Conservation (phyloP, 2,329 filamentous ascomycete genomes). For the Hymenoscyphus repandus region DNA sequence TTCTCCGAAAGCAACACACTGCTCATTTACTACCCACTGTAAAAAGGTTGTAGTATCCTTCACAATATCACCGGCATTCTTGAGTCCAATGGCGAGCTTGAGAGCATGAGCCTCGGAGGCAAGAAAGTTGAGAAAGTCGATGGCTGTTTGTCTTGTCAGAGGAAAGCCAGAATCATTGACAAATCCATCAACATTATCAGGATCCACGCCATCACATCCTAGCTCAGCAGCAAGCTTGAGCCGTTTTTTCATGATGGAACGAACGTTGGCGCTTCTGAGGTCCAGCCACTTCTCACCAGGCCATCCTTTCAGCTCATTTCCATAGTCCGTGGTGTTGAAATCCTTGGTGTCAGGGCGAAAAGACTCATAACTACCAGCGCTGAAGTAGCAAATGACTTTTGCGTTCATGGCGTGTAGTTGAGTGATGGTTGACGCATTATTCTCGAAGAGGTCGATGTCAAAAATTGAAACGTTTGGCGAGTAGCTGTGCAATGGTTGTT, state of each 20-base stretch:
- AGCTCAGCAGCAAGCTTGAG: constrained; percentile 55
- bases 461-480: constrained; percentile 26
- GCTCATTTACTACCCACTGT: constrained; percentile 65
- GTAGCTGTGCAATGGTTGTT: not conserved
- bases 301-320: constrained; percentile 56
- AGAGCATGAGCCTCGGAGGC: constrained; percentile 41
- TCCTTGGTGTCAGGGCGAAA: constrained; percentile 49
- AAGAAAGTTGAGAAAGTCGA: constrained; percentile 1
- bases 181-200: constrained; percentile 65
- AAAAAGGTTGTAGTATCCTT: constrained; percentile 41
- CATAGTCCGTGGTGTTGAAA: constrained; percentile 51
- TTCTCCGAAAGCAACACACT: constrained; percentile 57
- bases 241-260: constrained; percentile 55
- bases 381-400: constrained; percentile 70
- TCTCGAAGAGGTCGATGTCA: constrained; percentile 40
- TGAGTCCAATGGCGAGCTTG: constrained; percentile 59
- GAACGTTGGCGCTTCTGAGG: constrained; percentile 49
- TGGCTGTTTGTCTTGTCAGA: not conserved
- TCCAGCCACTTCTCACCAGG: constrained; percentile 61
- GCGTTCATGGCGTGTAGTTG: constrained; percentile 44
- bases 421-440: constrained; percentile 39
- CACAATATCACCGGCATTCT: constrained; percentile 62
- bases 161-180: constrained; percentile 47
- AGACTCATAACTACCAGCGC: constrained; percentile 61
- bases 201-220: constrained; percentile 63